Base-by-base conservation (phyloP, 805 yeast species). In the Naumovozyma baii region DNA sequence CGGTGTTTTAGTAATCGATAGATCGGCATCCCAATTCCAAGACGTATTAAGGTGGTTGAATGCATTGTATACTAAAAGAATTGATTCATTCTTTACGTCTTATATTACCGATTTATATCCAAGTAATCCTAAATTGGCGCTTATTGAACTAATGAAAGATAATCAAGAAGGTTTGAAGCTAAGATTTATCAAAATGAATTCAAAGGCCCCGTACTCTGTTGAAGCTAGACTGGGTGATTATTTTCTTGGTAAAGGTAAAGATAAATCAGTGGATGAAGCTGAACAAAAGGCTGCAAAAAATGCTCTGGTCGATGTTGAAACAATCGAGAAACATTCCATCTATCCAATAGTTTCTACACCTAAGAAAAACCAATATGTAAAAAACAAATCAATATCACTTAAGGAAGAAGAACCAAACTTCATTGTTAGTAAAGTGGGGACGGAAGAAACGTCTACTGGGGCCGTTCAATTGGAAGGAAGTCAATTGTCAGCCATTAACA, bases 211-310 rank as follows among this genome's bases (percentile, higher is more conserved):
- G 1, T 80, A 68, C 51, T 59, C 65, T 2, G 84, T 83, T 14
- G 68, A 73, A 44, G 33, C 18, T 2, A 49, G 57, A 31, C 72
- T 84, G 3, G 72, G 69, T 33, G 80, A 76, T 28, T 59, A 68
- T 3, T 58, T 62, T 2, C 49, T 86, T 16, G 94, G 90, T 0
- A 60, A 56, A 7, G 95, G 94, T 3, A 63, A 61, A 10, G 95
- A 81, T 7, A 63, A 69, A 5, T 76, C 71, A 44, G 60, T 66
- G 2, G 78, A 75, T 52, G 80, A 74, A 26, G 95, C 95, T 0
- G 87, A 94, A 2, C 61, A 72, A 13, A 63, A 79, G 39, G 95
- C 95, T 0, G 95, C 96, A 0, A 76, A 75, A 78, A 63, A 66
- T 29, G 92, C 88, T 0, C 62, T 87, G 34, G 57, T 61, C 4